Percentiles rank a stretch among this genome's conserved stretches.
Evolutionary conservation across 352 stramenopile species (phyloP).

Genomic region (Globisporangium alternatum): DNA sequence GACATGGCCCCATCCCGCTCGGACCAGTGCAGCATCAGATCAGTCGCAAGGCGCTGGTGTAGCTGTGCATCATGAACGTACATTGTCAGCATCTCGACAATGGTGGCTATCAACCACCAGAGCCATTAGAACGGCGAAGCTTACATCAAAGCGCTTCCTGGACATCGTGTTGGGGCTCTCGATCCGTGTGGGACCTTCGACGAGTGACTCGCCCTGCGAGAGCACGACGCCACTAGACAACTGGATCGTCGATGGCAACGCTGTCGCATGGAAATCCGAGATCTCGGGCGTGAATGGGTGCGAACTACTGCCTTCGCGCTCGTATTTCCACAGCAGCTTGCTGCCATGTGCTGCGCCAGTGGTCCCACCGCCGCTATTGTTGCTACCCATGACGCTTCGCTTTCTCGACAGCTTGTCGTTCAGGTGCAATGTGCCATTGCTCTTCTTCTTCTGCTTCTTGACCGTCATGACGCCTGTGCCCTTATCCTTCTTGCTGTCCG

Average conservation of each 20-base stretch:
- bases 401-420: constrained; percentile 22
- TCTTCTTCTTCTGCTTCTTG: constrained; percentile 4
- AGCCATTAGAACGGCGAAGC: background rate
- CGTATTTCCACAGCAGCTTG: constrained; percentile 6
- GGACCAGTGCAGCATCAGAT: constrained; percentile 39
- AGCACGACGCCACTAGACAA: constrained; percentile 42
- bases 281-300: constrained; percentile 21
- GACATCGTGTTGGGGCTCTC: constrained; percentile 56
- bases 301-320: background rate
- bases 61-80: constrained; percentile 26
- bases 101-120: background rate
- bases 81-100: background rate
- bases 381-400: background rate
- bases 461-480: no score
- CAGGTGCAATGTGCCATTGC: constrained; percentile 8
- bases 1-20: constrained; percentile 1
- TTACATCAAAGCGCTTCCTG: constrained; percentile 63
- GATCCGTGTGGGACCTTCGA: constrained; percentile 38
- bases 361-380: background rate
- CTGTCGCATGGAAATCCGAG: constrained; percentile 22
- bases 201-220: constrained; percentile 33
- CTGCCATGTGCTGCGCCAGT: background rate
- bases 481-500: background rate
- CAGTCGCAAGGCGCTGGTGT: constrained; percentile 51
- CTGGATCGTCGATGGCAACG: constrained; percentile 25